A percentile compares a stretch with the other conserved stretches of the same genome.
These are phyloP conservation scores for Mucor irregularis DNA, from an alignment of 371 early-diverging fungal genomes.

Conservation along the genomic window DNA sequence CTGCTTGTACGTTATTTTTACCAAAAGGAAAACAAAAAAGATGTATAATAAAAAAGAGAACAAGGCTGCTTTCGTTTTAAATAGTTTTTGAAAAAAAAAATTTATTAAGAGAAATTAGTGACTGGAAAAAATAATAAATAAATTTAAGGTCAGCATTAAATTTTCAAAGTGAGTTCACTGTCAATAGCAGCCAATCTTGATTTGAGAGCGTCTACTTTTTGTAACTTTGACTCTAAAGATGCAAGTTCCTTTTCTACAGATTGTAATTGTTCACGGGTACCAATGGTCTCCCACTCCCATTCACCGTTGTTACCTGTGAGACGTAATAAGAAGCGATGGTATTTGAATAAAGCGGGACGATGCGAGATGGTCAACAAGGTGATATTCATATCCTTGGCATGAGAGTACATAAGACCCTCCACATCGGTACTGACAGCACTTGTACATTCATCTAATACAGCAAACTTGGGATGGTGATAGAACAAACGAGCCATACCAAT, in stretches of 20 bases:
- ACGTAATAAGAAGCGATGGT: constrained; percentile 77
- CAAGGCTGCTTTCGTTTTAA: background rate
- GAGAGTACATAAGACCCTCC: constrained; percentile 87
- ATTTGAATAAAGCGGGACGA: constrained; percentile 86
- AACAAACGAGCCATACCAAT: constrained; percentile 74
- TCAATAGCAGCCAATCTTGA: constrained; percentile 69
- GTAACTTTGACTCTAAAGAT: constrained; percentile 70
- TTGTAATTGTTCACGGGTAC: constrained; percentile 72
- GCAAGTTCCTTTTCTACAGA: constrained; percentile 85
- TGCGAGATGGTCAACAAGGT: constrained; percentile 88
- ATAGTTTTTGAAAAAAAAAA: constrained; percentile 6
- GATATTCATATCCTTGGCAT: constrained; percentile 84
- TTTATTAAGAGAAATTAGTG: constrained; percentile 3
- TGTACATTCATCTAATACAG: constrained; percentile 80
- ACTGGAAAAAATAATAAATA: background rate
- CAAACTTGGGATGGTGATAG: constrained; percentile 86
- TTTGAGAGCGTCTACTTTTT: constrained; percentile 72
- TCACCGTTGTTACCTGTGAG: constrained; percentile 74
- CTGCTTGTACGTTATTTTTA: background rate
- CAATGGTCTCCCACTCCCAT: constrained; percentile 79
- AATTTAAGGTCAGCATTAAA: background rate
- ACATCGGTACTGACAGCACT: constrained; percentile 87
- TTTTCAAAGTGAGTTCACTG: constrained; percentile 55
- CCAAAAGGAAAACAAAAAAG: background rate
- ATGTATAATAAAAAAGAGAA: background rate